These are phyloP conservation scores for Myochromella boudieri DNA, from an alignment of 768 basidiomycete genomes.

Conservation along the genomic window DNA sequence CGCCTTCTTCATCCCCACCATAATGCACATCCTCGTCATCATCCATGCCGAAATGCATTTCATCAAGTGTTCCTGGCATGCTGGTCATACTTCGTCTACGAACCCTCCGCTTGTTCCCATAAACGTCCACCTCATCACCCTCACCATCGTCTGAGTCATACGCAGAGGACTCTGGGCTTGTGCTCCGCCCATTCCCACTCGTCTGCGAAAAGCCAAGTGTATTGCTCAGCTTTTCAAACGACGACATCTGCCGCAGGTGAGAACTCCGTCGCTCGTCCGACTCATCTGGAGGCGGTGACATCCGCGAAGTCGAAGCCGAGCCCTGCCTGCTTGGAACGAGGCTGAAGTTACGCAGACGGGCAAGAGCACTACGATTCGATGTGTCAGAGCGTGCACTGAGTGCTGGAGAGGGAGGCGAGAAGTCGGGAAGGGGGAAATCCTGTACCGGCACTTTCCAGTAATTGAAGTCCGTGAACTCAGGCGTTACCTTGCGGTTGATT, in stretches of 20 bases:
- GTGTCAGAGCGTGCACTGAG: slow-evolving; percentile 92
- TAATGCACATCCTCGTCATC: slow-evolving; percentile 34
- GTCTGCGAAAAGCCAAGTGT: slow-evolving; percentile 51
- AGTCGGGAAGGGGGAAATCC: slow-evolving; percentile 76
- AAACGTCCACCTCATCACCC: slow-evolving; percentile 38
- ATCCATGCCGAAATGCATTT: slow-evolving; percentile 55
- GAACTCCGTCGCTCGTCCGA: slow-evolving; percentile 26
- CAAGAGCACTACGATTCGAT: slow-evolving; percentile 69
- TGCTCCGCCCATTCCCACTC: slow-evolving; percentile 38
- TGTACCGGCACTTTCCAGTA: slow-evolving; percentile 87
- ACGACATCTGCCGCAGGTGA: slow-evolving; percentile 71
- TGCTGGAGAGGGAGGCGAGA: slow-evolving; percentile 87
- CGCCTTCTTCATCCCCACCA: slow-evolving; percentile 31
- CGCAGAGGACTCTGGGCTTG: slow-evolving; percentile 55
- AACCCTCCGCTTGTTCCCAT: slow-evolving; percentile 36
- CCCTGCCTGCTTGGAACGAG: slow-evolving; percentile 53
- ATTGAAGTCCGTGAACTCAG: slow-evolving; percentile 96
- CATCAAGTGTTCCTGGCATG: slow-evolving; percentile 83
- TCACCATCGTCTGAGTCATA: slow-evolving; percentile 54
- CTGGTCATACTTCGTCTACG: slow-evolving; percentile 72
- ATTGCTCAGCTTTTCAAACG: slow-evolving; percentile 68
- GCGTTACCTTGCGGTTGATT: slow-evolving; percentile 82
- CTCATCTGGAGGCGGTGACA: slow-evolving; percentile 30
- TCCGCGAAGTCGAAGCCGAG: slow-evolving; percentile 21
- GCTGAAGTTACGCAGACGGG: slow-evolving; percentile 76